These are phyloP conservation scores for Karstenula rhodostoma DNA, from an alignment of 2,329 filamentous ascomycete species.

Conservation along the genomic window DNA sequence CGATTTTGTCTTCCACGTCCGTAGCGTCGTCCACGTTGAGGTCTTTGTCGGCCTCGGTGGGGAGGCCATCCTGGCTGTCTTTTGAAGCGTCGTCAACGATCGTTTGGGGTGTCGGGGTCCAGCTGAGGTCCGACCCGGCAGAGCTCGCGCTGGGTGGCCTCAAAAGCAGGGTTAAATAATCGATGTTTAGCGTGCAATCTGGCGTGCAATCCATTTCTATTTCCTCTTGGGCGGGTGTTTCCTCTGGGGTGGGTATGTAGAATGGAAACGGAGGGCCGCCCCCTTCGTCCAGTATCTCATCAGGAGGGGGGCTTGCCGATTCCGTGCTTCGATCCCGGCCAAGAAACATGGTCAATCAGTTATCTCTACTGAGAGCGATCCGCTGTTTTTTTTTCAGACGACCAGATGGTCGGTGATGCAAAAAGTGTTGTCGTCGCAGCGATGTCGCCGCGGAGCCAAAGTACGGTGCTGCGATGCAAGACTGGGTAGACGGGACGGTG, in stretches of 20 bases:
- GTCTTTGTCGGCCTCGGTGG: background rate
- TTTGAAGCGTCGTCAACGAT: background rate
- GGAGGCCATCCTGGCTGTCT: background rate
- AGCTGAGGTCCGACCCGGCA: background rate
- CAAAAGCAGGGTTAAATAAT: background rate
- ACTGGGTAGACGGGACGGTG: background rate
- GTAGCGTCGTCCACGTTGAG: background rate
- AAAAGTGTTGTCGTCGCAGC: background rate
- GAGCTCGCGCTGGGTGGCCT: background rate
- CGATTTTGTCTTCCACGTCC: background rate
- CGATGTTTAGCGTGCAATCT: no score
- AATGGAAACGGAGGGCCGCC: no score
- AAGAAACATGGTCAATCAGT: no score
- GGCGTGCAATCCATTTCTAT: background rate
- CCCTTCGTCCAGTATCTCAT: no score
- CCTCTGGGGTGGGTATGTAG: no score
- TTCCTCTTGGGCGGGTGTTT: no score
- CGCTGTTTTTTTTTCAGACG: no score
- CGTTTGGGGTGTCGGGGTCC: background rate
- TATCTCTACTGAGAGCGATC: no score
- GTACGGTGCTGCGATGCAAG: background rate
- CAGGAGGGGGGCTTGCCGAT: no score
- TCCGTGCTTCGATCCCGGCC: no score
- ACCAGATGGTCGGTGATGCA: background rate
- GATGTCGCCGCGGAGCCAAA: background rate